Evolutionary conservation across 345 rosid genomes (phyloP).

Genomic region (Firmiana major): DNA sequence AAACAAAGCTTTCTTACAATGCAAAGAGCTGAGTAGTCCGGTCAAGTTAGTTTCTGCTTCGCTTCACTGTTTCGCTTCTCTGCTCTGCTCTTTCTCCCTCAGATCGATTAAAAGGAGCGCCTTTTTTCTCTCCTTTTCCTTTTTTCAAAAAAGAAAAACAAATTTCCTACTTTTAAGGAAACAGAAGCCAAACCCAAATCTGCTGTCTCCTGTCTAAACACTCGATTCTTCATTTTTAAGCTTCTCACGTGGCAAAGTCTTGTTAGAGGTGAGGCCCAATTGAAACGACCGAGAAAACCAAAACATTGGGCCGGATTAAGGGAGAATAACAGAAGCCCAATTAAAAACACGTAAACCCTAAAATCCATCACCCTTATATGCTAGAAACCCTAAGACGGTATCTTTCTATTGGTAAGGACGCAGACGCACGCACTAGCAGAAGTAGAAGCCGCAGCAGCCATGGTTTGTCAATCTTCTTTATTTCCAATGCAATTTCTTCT

Average conservation of each 20-base stretch:
- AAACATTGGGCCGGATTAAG: background rate
- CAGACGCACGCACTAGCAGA: background rate
- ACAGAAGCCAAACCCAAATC: background rate
- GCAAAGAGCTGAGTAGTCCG: background rate
- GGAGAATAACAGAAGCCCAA: background rate
- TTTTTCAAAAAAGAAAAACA: background rate
- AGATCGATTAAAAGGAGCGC: conserved; percentile 6
- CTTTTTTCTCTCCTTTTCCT: background rate
- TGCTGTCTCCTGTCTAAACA: background rate
- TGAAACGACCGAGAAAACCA: background rate
- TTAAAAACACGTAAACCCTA: conserved; percentile 3
- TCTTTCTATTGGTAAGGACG: background rate
- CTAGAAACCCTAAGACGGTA: background rate
- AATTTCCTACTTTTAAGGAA: background rate
- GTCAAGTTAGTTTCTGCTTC: background rate
- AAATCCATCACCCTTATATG: background rate
- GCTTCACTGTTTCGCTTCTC: background rate
- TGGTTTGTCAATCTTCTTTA: conserved; percentile 15
- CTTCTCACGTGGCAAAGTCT: background rate
- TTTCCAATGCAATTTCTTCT: background rate
- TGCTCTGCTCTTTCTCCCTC: background rate
- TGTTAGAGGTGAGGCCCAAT: background rate
- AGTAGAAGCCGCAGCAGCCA: conserved; percentile 13
- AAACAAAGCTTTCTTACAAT: background rate
- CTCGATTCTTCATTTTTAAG: background rate